Conservation (phyloP, 805 yeast genomes). For the Cyberlindnera lachancei region DNA sequence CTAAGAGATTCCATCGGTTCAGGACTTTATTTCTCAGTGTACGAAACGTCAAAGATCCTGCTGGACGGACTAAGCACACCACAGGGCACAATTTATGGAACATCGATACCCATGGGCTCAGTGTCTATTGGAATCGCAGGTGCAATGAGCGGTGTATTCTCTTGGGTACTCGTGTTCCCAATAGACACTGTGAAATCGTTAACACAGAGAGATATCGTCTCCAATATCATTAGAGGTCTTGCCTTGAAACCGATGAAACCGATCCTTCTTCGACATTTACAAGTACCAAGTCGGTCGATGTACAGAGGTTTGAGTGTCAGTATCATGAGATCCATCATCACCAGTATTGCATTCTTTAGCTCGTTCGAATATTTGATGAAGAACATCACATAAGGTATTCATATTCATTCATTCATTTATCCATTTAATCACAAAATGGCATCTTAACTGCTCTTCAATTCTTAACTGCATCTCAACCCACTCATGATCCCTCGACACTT, state of each 20-base stretch:
- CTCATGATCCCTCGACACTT: too few species aligned
- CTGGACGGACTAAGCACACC: slow-evolving; percentile 23
- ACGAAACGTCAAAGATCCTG: slow-evolving; percentile 61
- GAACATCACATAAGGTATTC: slow-evolving; percentile 36
- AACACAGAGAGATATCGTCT: slow-evolving; percentile 65
- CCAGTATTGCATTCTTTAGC: slow-evolving; percentile 71
- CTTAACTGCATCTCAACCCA: too few species aligned
- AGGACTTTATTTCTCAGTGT: slow-evolving; percentile 66
- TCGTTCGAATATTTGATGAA: slow-evolving; percentile 63
- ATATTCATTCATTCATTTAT: too few species aligned
- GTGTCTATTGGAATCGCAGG: slow-evolving; percentile 59
- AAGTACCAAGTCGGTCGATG: slow-evolving; percentile 40
- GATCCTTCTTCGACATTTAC: slow-evolving; percentile 24
- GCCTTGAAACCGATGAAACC: slow-evolving; percentile 35
- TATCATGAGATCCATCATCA: slow-evolving; percentile 59
- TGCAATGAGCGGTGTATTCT: slow-evolving; percentile 67
- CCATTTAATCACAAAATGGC: too few species aligned
- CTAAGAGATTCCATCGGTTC: slow-evolving; percentile 64
- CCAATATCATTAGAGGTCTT: slow-evolving; percentile 52
- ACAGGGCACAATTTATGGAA: slow-evolving; percentile 27
- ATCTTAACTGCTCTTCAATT: too few species aligned
- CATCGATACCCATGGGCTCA: slow-evolving; percentile 27
- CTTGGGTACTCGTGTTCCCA: slow-evolving; percentile 75
- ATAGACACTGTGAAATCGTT: slow-evolving; percentile 74
- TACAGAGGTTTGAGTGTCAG: slow-evolving; percentile 78